Base-by-base conservation (phyloP, 2,329 filamentous ascomycete species). In the Immersiporthe knoxdaviesiana region DNA sequence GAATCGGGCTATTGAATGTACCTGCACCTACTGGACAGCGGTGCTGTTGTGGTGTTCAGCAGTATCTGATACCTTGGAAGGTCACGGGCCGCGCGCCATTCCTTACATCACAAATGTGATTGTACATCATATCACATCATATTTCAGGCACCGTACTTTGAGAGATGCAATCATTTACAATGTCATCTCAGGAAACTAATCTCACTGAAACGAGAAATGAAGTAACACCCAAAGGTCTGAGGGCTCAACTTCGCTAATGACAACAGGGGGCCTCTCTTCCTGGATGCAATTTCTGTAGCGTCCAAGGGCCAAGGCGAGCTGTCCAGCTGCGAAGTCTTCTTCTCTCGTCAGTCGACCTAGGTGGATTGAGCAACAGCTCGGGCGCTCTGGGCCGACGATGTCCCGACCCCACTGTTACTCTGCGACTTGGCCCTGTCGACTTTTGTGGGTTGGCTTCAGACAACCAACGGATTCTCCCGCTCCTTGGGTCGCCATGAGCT, bases 11-110 rank as follows among this genome's bases (percentile, higher is more conserved):
- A n/a, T 37, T 37, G 37, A n/a, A 63, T 24, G 60, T 59, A 59
- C 52, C 39, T 63, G 47, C 39, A 64, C 60, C 37, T 67, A 27
- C 56, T 39, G 39, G 39, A 54, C 44, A n/a, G 41, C 65, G n/a
- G 7, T 61, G 32, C 27, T 24, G 27, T 66, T 8, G 27, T 10
- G 7, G 37, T 30, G 10, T 8, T 41, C n/a, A 44, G 18, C 11
- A 14, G 27, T 65, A 41, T 18, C 16, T 16, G 24, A 35, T 32
- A 52, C 65, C 44, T 27, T 52, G 7, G n/a, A 47, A 21, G 58
- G 27, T 14, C 18, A 21, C n/a, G 56, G 16, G 12, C 18, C 27
- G 21, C 14, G 30, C 18, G 30, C 18, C 56, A n/a, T 10, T 16
- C 56, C 14, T 24, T 35, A 35, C 14, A 35, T 32, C 30, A 30